Conservation (phyloP, 345 rosid species). For the Eucalyptus tenuipes region DNA sequence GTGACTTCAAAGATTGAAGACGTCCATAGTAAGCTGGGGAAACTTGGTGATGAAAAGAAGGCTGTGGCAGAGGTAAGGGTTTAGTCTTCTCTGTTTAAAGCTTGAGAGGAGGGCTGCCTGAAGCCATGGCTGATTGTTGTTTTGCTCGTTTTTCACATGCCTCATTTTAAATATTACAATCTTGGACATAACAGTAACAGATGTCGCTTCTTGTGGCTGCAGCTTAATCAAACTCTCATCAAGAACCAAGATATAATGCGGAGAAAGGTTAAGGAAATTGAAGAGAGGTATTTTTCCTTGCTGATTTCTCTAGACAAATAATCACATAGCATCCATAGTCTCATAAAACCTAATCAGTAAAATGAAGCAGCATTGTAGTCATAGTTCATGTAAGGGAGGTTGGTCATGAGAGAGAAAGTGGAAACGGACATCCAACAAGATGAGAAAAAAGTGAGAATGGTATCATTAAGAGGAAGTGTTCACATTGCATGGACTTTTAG, state of each 20-base stretch:
- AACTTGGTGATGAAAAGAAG: slow-evolving; percentile 48
- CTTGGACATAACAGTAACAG: neutral
- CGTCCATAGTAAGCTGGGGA: slow-evolving; percentile 52
- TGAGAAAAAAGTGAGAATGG: neutral
- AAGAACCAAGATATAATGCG: slow-evolving; percentile 65
- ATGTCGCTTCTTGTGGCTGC: neutral
- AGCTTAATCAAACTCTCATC: slow-evolving; percentile 63
- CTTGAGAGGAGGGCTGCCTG: neutral
- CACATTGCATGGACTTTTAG: neutral
- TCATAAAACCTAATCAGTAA: neutral
- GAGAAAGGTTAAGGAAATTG: slow-evolving; percentile 55
- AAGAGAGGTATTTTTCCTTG: slow-evolving; percentile 44
- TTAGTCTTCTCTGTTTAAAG: neutral
- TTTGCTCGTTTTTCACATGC: neutral
- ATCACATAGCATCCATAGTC: neutral
- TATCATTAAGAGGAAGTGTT: neutral
- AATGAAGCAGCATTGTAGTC: neutral
- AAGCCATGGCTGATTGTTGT: neutral
- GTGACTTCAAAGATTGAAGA: slow-evolving; percentile 45
- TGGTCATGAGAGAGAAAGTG: neutral
- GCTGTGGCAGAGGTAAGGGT: slow-evolving; percentile 48
- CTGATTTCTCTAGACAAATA: neutral
- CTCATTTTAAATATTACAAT: neutral
- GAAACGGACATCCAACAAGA: neutral
- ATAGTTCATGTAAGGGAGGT: neutral